phyloP scores from a whole-genome alignment of 176 grass and related monocot species.

The Tillandsia fasciculata region DNA sequence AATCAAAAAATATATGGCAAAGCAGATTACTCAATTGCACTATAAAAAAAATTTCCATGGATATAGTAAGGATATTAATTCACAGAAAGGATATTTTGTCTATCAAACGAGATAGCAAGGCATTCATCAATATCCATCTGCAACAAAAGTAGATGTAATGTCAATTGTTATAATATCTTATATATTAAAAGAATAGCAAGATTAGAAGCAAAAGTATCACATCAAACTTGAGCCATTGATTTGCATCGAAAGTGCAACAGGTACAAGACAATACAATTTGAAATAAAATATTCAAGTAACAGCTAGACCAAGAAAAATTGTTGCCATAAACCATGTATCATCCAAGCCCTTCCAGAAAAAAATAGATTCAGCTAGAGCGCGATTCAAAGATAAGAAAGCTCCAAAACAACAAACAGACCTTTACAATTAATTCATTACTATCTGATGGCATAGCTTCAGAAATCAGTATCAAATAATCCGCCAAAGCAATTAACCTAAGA shows the following conservation, averaged over 20 bases:
- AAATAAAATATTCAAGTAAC: background rate
- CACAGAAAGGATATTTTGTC: constrained; percentile 76
- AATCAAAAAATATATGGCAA: background rate
- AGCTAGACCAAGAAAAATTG: background rate
- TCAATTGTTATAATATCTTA: background rate
- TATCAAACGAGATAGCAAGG: constrained; percentile 67
- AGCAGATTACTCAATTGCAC: constrained; percentile 16
- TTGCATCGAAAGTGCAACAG: background rate
- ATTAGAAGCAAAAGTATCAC: background rate
- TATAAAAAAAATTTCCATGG: background rate
- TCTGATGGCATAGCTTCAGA: too few species aligned
- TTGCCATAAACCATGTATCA: background rate
- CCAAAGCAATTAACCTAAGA: too few species aligned
- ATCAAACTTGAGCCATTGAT: too few species aligned
- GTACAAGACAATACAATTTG: background rate
- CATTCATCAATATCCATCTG: constrained; percentile 79
- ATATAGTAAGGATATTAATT: background rate
- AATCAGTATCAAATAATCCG: too few species aligned
- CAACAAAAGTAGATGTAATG: constrained; percentile 24
- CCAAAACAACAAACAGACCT: too few species aligned
- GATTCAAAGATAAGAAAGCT: too few species aligned
- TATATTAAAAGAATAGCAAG: background rate
- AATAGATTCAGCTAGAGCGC: background rate
- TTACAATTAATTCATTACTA: too few species aligned
- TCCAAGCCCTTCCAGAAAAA: background rate